Evolutionary conservation across 805 yeast species (phyloP), one percentile per base, ranked within the genome.

Genomic region (Schizosaccharomyces pombe): DNA sequence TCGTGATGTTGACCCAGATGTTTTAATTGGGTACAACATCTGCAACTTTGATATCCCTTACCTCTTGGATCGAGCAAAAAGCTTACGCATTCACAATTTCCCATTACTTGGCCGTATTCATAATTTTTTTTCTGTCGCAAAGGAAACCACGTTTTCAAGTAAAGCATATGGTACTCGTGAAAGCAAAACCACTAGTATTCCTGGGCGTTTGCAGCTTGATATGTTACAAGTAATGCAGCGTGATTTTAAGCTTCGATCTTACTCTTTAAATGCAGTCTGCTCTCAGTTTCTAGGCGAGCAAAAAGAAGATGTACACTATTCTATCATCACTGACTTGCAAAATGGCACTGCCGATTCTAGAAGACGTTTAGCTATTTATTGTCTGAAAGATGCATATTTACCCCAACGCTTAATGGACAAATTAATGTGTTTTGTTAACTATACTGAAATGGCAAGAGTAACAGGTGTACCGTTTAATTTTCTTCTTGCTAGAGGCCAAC

Each of bases 391-490:
- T 72, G 95, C 98, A 0, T 87, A 82, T 62, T 70, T 91, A 51
- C 98, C 98, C 1, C 64, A 91, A 61, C 71, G 98, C 58, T 72
- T 91, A 37, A 67, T 87, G 61, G 96, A 89, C 59, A 93, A 89
- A 62, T 73, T 91, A 55, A 93, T 91, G 98, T 86, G 96, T 61
- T 71, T 91, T 57, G 94, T 93, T 57, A 91, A 91, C 63, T 91
- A 91, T 67, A 89, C 96, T 0, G 99, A 91, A 68, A 91, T 91
- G 99, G 96, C 98, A 1, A 80, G 99, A 70, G 99, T 91, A 29
- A 91, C 98, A 0, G 99, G 99, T 59, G 97, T 91, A 9, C 98
- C 99, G 0, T 85, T 91, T 62, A 82, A 95, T 0, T 89, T 79
- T 63, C 72, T 91, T 57, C 69, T 91, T 47, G 66, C 93, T 14